Conservation (phyloP, 257 asterid genomes). For the Ilex aquifolium region DNA sequence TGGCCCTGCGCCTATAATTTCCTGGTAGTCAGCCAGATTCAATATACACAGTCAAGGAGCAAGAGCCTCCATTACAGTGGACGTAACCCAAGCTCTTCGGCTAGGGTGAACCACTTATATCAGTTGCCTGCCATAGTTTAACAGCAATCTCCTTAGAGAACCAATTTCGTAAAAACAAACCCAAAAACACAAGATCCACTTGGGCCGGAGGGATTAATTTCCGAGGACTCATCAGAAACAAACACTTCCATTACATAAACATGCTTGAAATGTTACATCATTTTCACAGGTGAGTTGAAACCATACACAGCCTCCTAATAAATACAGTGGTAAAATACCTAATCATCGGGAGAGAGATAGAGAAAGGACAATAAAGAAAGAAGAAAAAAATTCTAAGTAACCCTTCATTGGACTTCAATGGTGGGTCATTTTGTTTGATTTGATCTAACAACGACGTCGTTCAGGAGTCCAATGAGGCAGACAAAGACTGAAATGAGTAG, state of each 20-base stretch:
- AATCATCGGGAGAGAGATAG: constrained; percentile 25
- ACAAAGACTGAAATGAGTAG: constrained; percentile 77
- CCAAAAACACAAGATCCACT: too few species aligned
- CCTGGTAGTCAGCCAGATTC: too few species aligned
- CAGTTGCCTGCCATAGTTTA: too few species aligned
- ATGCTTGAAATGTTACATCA: constrained; percentile 41
- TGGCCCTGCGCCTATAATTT: too few species aligned
- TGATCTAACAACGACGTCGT: constrained; percentile 36
- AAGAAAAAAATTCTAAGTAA: constrained; percentile 15
- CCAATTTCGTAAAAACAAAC: too few species aligned
- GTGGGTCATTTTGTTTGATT: constrained; percentile 8
- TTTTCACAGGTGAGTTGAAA: constrained; percentile 38
- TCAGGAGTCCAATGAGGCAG: constrained; percentile 85
- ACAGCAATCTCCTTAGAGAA: too few species aligned
- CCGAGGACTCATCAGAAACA: constrained; percentile 17
- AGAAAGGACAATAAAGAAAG: background rate
- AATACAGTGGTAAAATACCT: constrained; percentile 26
- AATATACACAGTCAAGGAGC: too few species aligned
- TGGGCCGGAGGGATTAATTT: too few species aligned
- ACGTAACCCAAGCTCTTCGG: too few species aligned
- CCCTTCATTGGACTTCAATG: constrained; percentile 24
- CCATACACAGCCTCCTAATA: constrained; percentile 35
- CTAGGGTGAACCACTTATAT: too few species aligned
- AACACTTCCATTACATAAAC: constrained; percentile 38
- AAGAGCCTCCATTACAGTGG: too few species aligned